Evolutionary conservation across 2,329 filamentous ascomycete species (phyloP), one percentile per base, ranked within the genome.

Genomic region (Eurotiales sp.): DNA sequence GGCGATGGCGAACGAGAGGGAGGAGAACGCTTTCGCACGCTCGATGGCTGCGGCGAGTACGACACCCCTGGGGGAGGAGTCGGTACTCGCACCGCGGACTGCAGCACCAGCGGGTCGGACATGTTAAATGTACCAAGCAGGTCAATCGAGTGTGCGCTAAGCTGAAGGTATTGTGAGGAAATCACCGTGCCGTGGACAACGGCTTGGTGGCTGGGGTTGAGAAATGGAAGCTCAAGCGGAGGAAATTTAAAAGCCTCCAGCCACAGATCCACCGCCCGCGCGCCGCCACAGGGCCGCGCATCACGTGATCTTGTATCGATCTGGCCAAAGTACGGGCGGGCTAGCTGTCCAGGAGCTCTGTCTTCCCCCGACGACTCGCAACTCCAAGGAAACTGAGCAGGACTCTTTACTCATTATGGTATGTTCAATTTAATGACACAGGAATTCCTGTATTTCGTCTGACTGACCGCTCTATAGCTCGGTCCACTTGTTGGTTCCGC

Each of bases 401-500:
- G 21, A 17, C 15, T 4, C 15, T 11, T 37, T 11, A 17, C 17
- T 37, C 34, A 37, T 21, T 21, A 37, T 37, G 34, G 34, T 21
- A 37, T 19, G 34, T 19, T 10, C 21, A n/a, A n/a, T n/a, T n/a
- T n/a, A n/a, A n/a, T n/a, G n/a, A n/a, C n/a, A n/a, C n/a, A n/a
- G n/a, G n/a, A n/a, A n/a, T n/a, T n/a, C n/a, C n/a, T n/a, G n/a
- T n/a, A n/a, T n/a, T n/a, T n/a, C n/a, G 17, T 15, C 34, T 37
- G 21, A 37, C 21, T 19, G 40, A 40, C 37, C 23, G 39, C n/a
- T 22, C 29, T 54, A 41, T 71, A 99, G 93, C 87, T 96, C 76
- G 93, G 95, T 82, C 91, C 89, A 83, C 81, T 87, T 60, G 80
- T 87, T 61, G 86, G 86, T 73, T 79, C 86, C 72, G 82, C 80